A percentile compares a stretch with the other conserved stretches of the same genome.
These are phyloP conservation scores for Linnemannia hyalina DNA, from an alignment of 192 early-diverging fungal genomes.

Conservation along the genomic window DNA sequence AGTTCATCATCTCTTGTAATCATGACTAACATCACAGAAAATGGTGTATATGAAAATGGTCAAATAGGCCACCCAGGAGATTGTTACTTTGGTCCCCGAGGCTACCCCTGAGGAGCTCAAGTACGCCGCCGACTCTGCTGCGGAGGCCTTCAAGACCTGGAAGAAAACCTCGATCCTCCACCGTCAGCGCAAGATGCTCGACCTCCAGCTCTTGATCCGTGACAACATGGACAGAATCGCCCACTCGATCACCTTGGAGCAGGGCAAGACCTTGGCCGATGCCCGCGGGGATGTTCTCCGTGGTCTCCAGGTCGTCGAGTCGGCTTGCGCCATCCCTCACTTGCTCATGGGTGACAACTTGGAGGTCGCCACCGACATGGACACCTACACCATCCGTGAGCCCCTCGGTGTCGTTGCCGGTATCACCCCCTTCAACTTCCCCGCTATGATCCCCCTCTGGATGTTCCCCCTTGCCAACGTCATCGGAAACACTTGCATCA, in stretches of 20 bases:
- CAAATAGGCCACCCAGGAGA: slow-evolving; percentile 86
- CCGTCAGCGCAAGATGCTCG: slow-evolving; percentile 92
- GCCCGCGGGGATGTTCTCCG: slow-evolving; percentile 93
- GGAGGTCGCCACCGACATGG: slow-evolving; percentile 93
- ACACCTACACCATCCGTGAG: slow-evolving; percentile 94
- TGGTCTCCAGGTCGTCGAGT: slow-evolving; percentile 93
- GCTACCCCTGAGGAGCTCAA: slow-evolving; percentile 87
- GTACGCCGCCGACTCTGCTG: slow-evolving; percentile 78
- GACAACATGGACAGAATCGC: slow-evolving; percentile 85
- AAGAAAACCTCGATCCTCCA: slow-evolving; percentile 83
- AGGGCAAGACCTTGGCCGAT: slow-evolving; percentile 94
- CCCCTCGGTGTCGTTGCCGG: slow-evolving; percentile 94
- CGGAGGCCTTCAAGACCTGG: slow-evolving; percentile 89
- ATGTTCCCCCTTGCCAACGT: slow-evolving; percentile 97
- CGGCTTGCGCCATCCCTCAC: slow-evolving; percentile 83
- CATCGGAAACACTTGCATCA: slow-evolving; percentile 89
- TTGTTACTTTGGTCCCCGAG: slow-evolving; percentile 90
- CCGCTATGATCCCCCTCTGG: slow-evolving; percentile 96
- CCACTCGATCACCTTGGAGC: slow-evolving; percentile 85
- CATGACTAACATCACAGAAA: not conserved
- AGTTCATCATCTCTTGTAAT: not conserved
- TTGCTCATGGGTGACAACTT: slow-evolving; percentile 86
- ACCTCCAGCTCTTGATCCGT: slow-evolving; percentile 89
- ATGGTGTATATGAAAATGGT: not conserved
- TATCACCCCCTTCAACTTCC: slow-evolving; percentile 98